Base-by-base conservation (phyloP, 371 early-diverging fungal genomes). In the Nosema muscidifuracis region DNA sequence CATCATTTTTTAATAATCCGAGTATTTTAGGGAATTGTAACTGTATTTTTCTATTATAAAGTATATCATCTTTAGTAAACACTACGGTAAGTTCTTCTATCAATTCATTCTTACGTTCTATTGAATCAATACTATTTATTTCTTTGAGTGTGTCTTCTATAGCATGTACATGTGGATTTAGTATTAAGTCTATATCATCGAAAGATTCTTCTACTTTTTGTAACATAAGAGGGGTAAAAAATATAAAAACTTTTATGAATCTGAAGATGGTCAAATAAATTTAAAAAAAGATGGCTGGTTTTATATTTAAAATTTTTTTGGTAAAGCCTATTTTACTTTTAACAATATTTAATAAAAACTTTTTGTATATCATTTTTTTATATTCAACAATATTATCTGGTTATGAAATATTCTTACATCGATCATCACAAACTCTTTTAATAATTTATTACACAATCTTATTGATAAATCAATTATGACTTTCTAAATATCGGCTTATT, bases 161-260 rank as follows among this genome's bases (percentile, higher is more conserved):
- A 13, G 56, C 57, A 16, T 56, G 28, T 1, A 57, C 57, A 42
- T 67, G 58, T 55, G 67, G 67, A 57, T 67, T 67, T 26, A 67
- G 26, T 40, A 67, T 67, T n/a, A 55, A 24, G n/a, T 67, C 58
- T 18, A 67, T 31, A 43, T 67, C 67, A 28, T 67, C 67, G 10
- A 57, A 10, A 65, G 1, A 34, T n/a, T 56, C n/a, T 28, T 56
- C 24, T 4, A 28, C 9, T 28, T 56, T 28, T 26, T 28, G 7
- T 56, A 28, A 56, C 31, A 56, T 31, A 13, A 7, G 2, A 9
- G 18, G 24, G 31, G 12, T 28, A 28, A 12, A 28, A 56, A 24
- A 13, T 51, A n/a, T 51, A 51, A 4, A n/a, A 7, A n/a, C 16
- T 18, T 22, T 51, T 40, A 40, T 40, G 15, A 7, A 40, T 40